These are phyloP conservation scores for Powellomyces hirtus DNA, from an alignment of 192 early-diverging fungal genomes.

Conservation along the genomic window DNA sequence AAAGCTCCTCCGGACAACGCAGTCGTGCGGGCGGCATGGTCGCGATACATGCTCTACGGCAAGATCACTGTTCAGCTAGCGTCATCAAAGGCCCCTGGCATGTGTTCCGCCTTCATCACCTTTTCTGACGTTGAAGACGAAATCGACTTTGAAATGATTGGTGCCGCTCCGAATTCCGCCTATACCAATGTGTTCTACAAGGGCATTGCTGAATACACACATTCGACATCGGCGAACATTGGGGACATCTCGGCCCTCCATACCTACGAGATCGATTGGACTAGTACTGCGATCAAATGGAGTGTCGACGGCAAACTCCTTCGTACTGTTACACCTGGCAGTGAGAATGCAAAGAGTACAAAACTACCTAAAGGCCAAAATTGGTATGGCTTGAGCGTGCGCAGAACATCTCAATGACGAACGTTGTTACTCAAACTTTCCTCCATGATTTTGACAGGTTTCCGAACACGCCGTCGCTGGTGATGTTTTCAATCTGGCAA, in stretches of 20 bases:
- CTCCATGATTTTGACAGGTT: no score
- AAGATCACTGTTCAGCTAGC: not conserved
- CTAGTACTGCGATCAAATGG: not conserved
- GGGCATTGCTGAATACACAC: not conserved
- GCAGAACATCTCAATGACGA: no score
- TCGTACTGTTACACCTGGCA: not conserved
- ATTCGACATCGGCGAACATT: not conserved
- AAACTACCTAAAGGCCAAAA: not conserved
- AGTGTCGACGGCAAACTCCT: not conserved
- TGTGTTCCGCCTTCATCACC: not conserved
- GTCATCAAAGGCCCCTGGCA: not conserved
- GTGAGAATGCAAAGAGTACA: not conserved
- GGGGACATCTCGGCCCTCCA: not conserved
- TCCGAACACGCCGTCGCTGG: not conserved
- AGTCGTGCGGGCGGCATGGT: not conserved
- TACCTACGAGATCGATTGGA: not conserved
- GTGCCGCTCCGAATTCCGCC: not conserved
- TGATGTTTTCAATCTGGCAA: not conserved
- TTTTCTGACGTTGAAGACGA: not conserved
- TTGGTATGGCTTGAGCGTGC: no score
- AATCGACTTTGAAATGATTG: not conserved
- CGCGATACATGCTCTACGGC: not conserved
- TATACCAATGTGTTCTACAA: not conserved
- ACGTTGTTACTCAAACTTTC: no score
- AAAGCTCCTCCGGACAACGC: not conserved